Evolutionary conservation across 164 flowering plant species (phyloP).

Genomic region (Brasenia schreberi): DNA sequence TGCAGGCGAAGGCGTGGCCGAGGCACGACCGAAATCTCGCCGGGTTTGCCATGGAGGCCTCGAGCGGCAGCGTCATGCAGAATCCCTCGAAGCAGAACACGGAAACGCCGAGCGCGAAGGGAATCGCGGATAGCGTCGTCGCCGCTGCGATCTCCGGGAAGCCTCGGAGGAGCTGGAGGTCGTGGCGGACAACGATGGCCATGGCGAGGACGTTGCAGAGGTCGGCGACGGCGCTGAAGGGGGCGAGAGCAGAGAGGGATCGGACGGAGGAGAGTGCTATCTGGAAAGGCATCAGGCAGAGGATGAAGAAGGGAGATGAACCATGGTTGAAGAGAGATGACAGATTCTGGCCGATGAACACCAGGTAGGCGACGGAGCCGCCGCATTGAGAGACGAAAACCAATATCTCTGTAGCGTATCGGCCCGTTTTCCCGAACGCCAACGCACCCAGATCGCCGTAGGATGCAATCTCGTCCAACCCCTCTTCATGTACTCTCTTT

Average conservation of each 20-base stretch:
- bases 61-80: constrained; percentile 18
- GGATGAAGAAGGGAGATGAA: constrained; percentile 10
- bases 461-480: constrained; percentile 3
- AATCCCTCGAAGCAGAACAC: constrained; percentile 25
- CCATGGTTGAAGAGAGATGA: constrained; percentile 9
- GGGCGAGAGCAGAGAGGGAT: constrained; percentile 15
- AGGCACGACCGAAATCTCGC: constrained; percentile 10
- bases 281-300: constrained; percentile 12
- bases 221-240: constrained; percentile 20
- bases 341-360: constrained; percentile 20
- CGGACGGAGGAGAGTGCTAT: constrained; percentile 16
- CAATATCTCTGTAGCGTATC: constrained; percentile 11
- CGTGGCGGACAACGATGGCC: constrained; percentile 14
- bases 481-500: constrained; percentile 5
- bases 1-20: constrained; percentile 6
- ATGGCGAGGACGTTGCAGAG: constrained; percentile 18
- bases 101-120: constrained; percentile 17
- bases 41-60: constrained; percentile 15
- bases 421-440: constrained; percentile 15
- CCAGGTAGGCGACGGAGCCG: constrained; percentile 16
- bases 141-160: constrained; percentile 5
- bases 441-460: constrained; percentile 16
- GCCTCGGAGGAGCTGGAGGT: constrained; percentile 8
- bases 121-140: constrained; percentile 6
- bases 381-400: constrained; percentile 16